Percentiles rank a stretch among this genome's conserved stretches.
Evolutionary conservation across 2,329 filamentous ascomycete species (phyloP).

Genomic region (Gaeumannomyces sp.): DNA sequence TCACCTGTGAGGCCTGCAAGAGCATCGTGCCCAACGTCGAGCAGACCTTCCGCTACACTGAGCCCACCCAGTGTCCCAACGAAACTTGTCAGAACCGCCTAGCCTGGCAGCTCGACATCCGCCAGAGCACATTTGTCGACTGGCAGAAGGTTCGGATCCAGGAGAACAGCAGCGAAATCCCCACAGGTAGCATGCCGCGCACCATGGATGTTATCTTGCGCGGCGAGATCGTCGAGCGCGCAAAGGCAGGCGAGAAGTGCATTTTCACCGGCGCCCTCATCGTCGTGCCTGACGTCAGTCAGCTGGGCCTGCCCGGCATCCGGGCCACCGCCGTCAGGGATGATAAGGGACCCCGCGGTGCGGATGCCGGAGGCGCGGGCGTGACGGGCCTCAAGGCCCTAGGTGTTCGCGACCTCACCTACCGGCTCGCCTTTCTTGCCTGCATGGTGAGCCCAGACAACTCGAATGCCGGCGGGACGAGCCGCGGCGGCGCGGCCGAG

Average conservation of each 20-base stretch:
- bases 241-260: constrained; percentile 96
- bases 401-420: constrained; percentile 91
- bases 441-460: constrained; percentile 94
- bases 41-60: constrained; percentile 95
- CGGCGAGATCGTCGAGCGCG: constrained; percentile 94
- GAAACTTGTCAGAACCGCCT: constrained; percentile 76
- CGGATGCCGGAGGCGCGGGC: constrained; percentile 76
- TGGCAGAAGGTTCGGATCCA: constrained; percentile 99
- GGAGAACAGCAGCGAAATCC: constrained; percentile 97
- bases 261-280: constrained; percentile 96
- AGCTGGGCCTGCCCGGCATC: constrained; percentile 82
- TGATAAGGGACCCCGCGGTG: constrained; percentile 58
- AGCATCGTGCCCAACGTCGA: constrained; percentile 84
- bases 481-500: constrained; percentile 71
- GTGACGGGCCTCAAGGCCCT: constrained; percentile 85
- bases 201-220: constrained; percentile 96
- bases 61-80: constrained; percentile 94
- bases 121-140: constrained; percentile 95
- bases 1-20: constrained; percentile 83
- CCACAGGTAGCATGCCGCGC: constrained; percentile 95
- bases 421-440: constrained; percentile 90
- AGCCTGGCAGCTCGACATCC: constrained; percentile 95
- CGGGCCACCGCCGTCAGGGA: constrained; percentile 80
- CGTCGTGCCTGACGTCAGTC: constrained; percentile 93
- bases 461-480: constrained; percentile 68